phyloP scores from a whole-genome alignment of 257 asterid species.

The Solanum boliviense region DNA sequence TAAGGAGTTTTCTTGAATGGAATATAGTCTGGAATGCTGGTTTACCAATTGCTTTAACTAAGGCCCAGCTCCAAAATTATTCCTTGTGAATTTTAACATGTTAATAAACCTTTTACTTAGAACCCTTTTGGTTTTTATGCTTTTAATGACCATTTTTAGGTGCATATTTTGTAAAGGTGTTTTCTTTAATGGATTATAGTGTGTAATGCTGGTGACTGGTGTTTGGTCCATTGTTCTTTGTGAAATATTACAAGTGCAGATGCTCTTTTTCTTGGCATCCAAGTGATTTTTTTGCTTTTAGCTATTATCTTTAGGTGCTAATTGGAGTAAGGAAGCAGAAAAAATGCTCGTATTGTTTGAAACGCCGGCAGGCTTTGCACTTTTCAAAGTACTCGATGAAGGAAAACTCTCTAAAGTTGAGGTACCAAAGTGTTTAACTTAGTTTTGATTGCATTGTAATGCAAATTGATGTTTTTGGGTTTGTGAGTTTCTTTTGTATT shows the following conservation, averaged over 20 bases:
- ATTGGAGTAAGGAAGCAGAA: neutral
- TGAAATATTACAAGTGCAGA: neutral
- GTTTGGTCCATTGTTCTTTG: neutral
- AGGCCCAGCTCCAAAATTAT: neutral
- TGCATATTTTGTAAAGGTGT: neutral
- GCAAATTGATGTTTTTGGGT: neutral
- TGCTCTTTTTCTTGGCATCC: neutral
- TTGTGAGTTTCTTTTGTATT: neutral
- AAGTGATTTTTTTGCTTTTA: neutral
- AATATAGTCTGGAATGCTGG: neutral
- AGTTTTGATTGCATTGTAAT: neutral
- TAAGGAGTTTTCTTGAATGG: neutral
- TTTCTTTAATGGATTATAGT: neutral
- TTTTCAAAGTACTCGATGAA: constrained; percentile 48
- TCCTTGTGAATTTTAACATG: neutral
- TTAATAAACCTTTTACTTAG: neutral
- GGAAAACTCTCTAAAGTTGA: constrained; percentile 47
- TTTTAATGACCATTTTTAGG: neutral
- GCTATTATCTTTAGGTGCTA: neutral
- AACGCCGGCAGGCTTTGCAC: constrained; percentile 50
- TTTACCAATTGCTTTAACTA: neutral
- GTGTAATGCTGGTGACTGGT: neutral
- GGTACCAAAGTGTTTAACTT: constrained; percentile 11
- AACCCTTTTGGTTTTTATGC: neutral
- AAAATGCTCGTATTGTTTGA: constrained; percentile 35